These are phyloP conservation scores for Aspergillus homomorphus DNA, from an alignment of 495 filamentous ascomycete genomes.

Conservation along the genomic window DNA sequence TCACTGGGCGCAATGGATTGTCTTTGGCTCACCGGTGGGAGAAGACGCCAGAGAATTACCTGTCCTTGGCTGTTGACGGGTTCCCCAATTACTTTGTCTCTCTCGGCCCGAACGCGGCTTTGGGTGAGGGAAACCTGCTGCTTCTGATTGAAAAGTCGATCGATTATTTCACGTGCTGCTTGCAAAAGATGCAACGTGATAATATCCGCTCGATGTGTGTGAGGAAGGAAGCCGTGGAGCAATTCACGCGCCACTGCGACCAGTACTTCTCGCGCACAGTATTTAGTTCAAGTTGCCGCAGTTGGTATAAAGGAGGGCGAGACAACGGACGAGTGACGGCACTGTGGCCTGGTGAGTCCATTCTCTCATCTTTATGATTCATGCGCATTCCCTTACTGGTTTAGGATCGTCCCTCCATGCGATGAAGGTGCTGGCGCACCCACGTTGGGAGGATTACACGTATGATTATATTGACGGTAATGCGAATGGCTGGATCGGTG, in stretches of 20 bases:
- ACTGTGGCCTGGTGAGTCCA: conserved; percentile 42
- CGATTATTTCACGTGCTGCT: conserved; percentile 52
- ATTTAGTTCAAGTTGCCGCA: conserved; percentile 47
- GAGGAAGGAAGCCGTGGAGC: conserved; percentile 38
- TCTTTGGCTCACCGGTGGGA: conserved; percentile 51
- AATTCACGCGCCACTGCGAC: conserved; percentile 47
- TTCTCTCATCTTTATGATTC: not conserved
- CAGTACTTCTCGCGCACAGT: conserved; percentile 47
- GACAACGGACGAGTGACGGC: conserved; percentile 35
- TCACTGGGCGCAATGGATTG: conserved; percentile 46
- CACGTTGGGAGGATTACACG: conserved; percentile 43
- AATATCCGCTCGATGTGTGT: conserved; percentile 43
- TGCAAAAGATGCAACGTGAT: conserved; percentile 49
- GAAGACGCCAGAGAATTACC: conserved; percentile 53
- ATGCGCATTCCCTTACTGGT: conserved; percentile 4
- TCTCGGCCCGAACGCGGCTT: conserved; percentile 44
- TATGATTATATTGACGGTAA: conserved; percentile 40
- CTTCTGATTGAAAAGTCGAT: conserved; percentile 45
- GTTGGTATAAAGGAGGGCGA: conserved; percentile 52
- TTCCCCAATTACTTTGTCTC: conserved; percentile 67
- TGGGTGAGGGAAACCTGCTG: conserved; percentile 47
- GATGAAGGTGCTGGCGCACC: conserved; percentile 31
- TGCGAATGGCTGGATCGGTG: conserved; percentile 38
- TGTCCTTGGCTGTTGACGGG: conserved; percentile 55
- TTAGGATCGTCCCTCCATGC: conserved; percentile 42